These are phyloP conservation scores for Wickerhamomyces ciferrii DNA, from an alignment of 805 yeast species.

Conservation along the genomic window DNA sequence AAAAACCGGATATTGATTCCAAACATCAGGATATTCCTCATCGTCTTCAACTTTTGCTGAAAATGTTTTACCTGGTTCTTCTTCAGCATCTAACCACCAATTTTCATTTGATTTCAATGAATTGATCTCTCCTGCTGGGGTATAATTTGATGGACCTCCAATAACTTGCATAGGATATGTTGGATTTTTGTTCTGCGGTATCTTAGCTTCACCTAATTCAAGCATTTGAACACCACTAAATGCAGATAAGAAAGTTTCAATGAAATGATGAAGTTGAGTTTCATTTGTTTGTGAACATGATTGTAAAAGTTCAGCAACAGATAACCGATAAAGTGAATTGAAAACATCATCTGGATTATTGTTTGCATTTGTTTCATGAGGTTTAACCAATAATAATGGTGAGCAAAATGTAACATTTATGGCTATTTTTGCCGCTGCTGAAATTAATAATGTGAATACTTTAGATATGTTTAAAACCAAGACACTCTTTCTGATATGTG, in stretches of 20 bases:
- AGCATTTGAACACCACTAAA: conserved; percentile 27
- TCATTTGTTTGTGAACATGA: conserved; percentile 12
- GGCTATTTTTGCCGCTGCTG: conserved; percentile 23
- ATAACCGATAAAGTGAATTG: conserved; percentile 19
- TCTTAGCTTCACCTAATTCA: conserved; percentile 34
- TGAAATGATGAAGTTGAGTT: conserved; percentile 26
- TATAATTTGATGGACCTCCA: conserved; percentile 25
- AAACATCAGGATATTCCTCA: conserved; percentile 28
- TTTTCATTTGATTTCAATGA: conserved; percentile 14
- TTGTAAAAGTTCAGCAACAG: conserved; percentile 13
- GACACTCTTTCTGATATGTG: conserved; percentile 21
- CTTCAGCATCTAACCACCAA: conserved; percentile 22
- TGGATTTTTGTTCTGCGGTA: conserved; percentile 19
- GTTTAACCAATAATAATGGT: conserved; percentile 30
- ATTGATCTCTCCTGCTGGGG: conserved; percentile 18
- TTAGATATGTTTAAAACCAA: conserved; percentile 30
- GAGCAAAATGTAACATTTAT: conserved; percentile 26
- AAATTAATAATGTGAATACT: conserved; percentile 27
- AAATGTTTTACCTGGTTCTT: conserved; percentile 15
- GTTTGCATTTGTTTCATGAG: conserved; percentile 23
- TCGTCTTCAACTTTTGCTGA: conserved; percentile 15
- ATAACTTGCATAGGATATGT: conserved; percentile 18
- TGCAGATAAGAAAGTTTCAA: conserved; percentile 25
- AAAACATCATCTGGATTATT: conserved; percentile 21
- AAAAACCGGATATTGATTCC: conserved; percentile 35